Evolutionary conservation across 192 early-diverging fungal species (phyloP), one percentile per base, ranked within the genome.

Genomic region (Jimgerdemannia lactiflua): DNA sequence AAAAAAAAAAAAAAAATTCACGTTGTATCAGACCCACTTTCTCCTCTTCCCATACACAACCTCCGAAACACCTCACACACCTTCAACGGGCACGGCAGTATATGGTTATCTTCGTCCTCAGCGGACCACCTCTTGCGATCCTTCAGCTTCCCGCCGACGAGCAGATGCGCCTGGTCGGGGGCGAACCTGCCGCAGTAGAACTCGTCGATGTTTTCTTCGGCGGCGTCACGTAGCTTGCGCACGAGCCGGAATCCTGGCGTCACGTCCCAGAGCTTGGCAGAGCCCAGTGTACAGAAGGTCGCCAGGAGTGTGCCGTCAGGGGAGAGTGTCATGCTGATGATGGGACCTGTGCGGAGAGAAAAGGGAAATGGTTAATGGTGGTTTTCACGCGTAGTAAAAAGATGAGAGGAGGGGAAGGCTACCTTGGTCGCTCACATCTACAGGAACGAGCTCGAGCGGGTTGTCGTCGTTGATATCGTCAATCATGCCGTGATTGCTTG

Each of bases 71-170:
- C 11, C 54, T 39, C 3, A 70, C 64, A 63, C 49, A 90, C 90
- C 73, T 98, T 98, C 39, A 98, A 83, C 4, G 95, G 93, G 74
- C 97, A 98, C 3, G 94, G 94, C 78, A 98, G 76, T 73, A 98
- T 96, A 71, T 96, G 94, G 79, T 96, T 97, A 77, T 98, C 97
- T 3, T 96, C 92, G 73, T 97, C 96, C 67, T 92, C 92, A 68
- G 91, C 87, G 4, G 91, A 94, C 97, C 96, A 97, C 44, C 89
- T 83, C 72, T 91, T 88, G 63, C 94, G 85, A 75, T 98, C 95
- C 79, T 97, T 98, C 42, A 93, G 86, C 79, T 97, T 98, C 70
- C 97, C 97, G 6, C 92, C 97, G 19, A 92, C 90, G 19, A 92
- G 87, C 4, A 98, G 72, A 18, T 89, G 63, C 64, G 85, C 85